A percentile compares a stretch with the other conserved stretches of the same genome.
These are phyloP conservation scores for Ceratocystis albifundus DNA, from an alignment of 2,329 filamentous ascomycete genomes.

Conservation along the genomic window DNA sequence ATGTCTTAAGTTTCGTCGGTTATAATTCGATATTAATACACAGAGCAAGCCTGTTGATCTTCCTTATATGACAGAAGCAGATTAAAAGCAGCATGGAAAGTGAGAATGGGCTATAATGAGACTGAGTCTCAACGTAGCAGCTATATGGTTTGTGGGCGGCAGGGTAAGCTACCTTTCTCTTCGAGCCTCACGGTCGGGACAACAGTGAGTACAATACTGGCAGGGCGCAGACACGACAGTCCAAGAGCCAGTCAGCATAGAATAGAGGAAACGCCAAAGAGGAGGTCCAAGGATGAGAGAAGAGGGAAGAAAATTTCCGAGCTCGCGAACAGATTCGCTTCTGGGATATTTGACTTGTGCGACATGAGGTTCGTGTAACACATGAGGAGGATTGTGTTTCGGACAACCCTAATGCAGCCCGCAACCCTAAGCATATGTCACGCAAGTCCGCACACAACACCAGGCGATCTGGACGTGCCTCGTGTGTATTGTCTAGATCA, in stretches of 20 bases:
- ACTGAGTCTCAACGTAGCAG: not conserved
- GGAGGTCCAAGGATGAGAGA: not conserved
- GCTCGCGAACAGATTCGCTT: conserved; percentile 6
- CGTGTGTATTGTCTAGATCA: no score
- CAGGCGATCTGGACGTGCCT: no score
- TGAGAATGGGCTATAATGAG: not conserved
- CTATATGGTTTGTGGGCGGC: no score
- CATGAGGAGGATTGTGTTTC: not conserved
- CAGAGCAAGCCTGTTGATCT: not conserved
- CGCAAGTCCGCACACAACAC: no score
- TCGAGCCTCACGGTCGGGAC: not conserved
- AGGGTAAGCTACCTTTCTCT: no score
- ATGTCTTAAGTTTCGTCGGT: not conserved
- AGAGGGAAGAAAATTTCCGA: not conserved
- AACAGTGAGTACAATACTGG: not conserved
- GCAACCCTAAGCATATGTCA: no score
- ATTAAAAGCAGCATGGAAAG: not conserved
- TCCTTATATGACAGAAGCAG: not conserved
- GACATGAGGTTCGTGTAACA: not conserved
- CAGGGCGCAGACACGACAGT: no score
- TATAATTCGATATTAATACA: conserved; percentile 1
- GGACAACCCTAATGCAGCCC: rapidly evolving
- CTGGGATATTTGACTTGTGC: conserved; percentile 9
- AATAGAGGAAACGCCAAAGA: not conserved
- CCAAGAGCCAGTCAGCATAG: not conserved